These are phyloP conservation scores for Hortiboletus flavorubellus DNA, from an alignment of 768 basidiomycete species.

Conservation along the genomic window DNA sequence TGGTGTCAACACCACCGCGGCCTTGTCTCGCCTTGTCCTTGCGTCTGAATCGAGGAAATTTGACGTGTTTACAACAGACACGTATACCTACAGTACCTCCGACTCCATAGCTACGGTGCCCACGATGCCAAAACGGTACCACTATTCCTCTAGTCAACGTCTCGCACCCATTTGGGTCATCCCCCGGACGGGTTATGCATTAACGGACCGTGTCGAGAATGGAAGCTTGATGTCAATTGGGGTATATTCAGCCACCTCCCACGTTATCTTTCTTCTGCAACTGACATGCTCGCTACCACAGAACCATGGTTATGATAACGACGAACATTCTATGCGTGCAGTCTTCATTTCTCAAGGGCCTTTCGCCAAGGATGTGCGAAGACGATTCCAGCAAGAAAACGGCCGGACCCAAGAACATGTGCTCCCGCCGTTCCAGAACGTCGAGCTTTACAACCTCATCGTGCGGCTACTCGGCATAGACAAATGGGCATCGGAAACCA, in stretches of 20 bases:
- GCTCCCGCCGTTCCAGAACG: constrained; percentile 75
- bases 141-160: constrained; percentile 64
- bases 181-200: constrained; percentile 72
- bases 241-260: constrained; percentile 34
- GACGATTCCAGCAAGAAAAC: constrained; percentile 7
- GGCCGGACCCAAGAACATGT: constrained; percentile 44
- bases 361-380: constrained; percentile 44
- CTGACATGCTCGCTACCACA: constrained; percentile 25
- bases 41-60: constrained; percentile 56
- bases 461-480: constrained; percentile 67
- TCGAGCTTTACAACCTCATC: constrained; percentile 80
- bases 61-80: constrained; percentile 41
- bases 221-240: constrained; percentile 62
- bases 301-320: constrained; percentile 90
- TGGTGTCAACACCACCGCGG: constrained; percentile 49
- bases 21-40: constrained; percentile 48
- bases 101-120: not conserved
- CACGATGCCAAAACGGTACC: constrained; percentile 74
- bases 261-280: not conserved
- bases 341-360: constrained; percentile 90
- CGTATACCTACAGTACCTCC: constrained; percentile 2
- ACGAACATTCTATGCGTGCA: constrained; percentile 72
- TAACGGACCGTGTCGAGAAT: constrained; percentile 62
- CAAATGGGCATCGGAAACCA: constrained; percentile 52
- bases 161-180: constrained; percentile 84